Percentiles rank a stretch among this genome's conserved stretches.
phyloP scores from a whole-genome alignment of 345 rosid species.

The Triadica sebifera region DNA sequence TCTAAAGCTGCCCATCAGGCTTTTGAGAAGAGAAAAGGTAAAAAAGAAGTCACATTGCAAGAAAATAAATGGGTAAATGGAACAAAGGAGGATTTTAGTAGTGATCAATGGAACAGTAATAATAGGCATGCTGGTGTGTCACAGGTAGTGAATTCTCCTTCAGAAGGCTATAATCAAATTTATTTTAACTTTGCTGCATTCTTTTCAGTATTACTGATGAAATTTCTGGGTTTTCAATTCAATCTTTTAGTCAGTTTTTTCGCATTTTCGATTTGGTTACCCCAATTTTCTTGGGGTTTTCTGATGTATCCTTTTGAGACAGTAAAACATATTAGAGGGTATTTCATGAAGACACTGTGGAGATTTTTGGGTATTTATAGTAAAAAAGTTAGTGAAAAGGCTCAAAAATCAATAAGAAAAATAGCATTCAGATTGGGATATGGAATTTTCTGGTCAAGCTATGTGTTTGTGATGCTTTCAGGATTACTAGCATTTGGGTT shows the following conservation, averaged over 20 bases:
- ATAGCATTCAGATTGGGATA: slow-evolving; percentile 13
- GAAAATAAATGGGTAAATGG: background rate
- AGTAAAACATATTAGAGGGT: slow-evolving; percentile 10
- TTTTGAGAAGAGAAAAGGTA: too few species aligned
- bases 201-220: slow-evolving; percentile 11
- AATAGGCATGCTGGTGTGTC: background rate
- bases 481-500: slow-evolving; percentile 32
- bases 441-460: slow-evolving; percentile 33
- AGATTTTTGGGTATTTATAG: slow-evolving; percentile 21
- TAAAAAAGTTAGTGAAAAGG: slow-evolving; percentile 12
- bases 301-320: slow-evolving; percentile 27
- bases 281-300: slow-evolving; percentile 14
- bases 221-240: slow-evolving; percentile 27
- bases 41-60: background rate
- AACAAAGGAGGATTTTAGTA: background rate
- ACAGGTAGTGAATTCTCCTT: slow-evolving; percentile 8
- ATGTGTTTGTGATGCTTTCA: slow-evolving; percentile 22
- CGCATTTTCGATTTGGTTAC: slow-evolving; percentile 34
- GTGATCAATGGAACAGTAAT: background rate
- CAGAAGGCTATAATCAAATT: slow-evolving; percentile 6
- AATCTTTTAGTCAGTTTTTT: slow-evolving; percentile 24
- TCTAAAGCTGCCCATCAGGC: too few species aligned
- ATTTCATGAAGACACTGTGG: slow-evolving; percentile 13
- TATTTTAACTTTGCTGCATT: slow-evolving; percentile 15
- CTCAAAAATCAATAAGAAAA: slow-evolving; percentile 7